These are phyloP conservation scores for Chaetothyriales sp. DNA, from an alignment of 2,329 filamentous ascomycete genomes.

Conservation along the genomic window DNA sequence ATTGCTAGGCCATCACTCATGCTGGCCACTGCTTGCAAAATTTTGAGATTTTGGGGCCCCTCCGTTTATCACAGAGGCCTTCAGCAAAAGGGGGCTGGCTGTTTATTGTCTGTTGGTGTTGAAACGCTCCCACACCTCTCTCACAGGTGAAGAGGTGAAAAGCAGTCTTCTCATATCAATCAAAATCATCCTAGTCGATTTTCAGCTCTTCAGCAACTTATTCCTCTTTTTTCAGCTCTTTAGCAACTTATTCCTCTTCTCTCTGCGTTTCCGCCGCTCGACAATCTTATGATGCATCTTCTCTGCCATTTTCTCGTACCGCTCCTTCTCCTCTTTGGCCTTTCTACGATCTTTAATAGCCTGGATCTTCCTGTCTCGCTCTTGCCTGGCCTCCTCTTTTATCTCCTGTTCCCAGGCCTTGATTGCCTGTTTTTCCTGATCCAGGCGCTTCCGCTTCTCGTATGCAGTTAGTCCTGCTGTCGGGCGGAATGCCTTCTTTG, in stretches of 20 bases:
- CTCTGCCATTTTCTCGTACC: constrained; percentile 86
- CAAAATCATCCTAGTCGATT: neutral
- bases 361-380: constrained; percentile 63
- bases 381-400: constrained; percentile 89
- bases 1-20: too few species aligned
- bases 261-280: constrained; percentile 81
- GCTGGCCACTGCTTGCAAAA: too few species aligned
- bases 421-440: constrained; percentile 56
- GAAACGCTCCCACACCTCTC: too few species aligned
- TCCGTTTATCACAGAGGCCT: too few species aligned
- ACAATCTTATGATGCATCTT: constrained; percentile 97
- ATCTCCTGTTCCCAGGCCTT: constrained; percentile 93
- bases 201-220: constrained; percentile 18
- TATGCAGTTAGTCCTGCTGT: constrained; percentile 64
- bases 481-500: constrained; percentile 75
- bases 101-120: too few species aligned
- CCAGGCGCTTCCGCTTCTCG: constrained; percentile 58
- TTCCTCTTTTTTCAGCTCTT: constrained; percentile 58
- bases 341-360: constrained; percentile 72
- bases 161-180: neutral
- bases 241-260: constrained; percentile 58
- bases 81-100: too few species aligned
- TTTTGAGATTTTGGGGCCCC: too few species aligned
- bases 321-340: constrained; percentile 82
- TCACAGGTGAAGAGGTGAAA: too few species aligned